Evolutionary conservation across 2,329 filamentous ascomycete genomes (phyloP).

Genomic region (Cordyceps sp.): DNA sequence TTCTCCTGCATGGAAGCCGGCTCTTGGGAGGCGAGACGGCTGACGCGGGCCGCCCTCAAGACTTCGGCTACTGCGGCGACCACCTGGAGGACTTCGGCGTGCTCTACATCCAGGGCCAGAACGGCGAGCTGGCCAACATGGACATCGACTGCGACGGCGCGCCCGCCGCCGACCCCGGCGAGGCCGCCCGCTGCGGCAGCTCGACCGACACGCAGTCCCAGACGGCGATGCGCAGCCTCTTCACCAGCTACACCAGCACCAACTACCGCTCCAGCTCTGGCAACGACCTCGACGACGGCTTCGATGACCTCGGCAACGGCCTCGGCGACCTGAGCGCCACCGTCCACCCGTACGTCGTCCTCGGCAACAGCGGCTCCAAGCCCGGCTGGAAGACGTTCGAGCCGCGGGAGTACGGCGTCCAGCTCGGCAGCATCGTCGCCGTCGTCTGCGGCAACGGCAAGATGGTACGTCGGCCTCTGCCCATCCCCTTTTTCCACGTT

Average conservation of each 20-base stretch:
- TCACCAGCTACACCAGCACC: too few relatives aligned
- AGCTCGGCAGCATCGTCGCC: constrained; percentile 36
- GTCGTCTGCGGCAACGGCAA: constrained; percentile 31
- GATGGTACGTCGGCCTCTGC: constrained; percentile 20
- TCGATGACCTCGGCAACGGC: constrained; percentile 19
- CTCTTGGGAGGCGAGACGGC: too few relatives aligned
- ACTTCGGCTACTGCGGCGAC: constrained; percentile 29
- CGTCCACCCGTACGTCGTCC: constrained; percentile 34
- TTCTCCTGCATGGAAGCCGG: too few relatives aligned
- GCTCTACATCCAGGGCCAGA: constrained; percentile 29
- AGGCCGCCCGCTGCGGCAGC: constrained; percentile 26
- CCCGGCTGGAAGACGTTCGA: constrained; percentile 19
- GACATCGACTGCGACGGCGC: constrained; percentile 42
- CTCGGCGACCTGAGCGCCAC: constrained; percentile 30
- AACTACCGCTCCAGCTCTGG: too few relatives aligned
- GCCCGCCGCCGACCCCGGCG: constrained; percentile 17
- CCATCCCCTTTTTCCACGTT: too few relatives aligned
- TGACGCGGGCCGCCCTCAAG: too few relatives aligned
- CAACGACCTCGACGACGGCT: constrained; percentile 25
- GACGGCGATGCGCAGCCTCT: too few relatives aligned
- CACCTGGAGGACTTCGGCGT: constrained; percentile 20
- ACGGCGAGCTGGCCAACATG: constrained; percentile 31
- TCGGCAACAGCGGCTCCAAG: constrained; percentile 27
- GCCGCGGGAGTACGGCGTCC: constrained; percentile 22
- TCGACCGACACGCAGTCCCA: constrained; percentile 25